Percentiles rank a stretch among this genome's conserved stretches.
Conservation (phyloP, 1,139 yeast species). For the Yamadazyma friedrichii region DNA sequence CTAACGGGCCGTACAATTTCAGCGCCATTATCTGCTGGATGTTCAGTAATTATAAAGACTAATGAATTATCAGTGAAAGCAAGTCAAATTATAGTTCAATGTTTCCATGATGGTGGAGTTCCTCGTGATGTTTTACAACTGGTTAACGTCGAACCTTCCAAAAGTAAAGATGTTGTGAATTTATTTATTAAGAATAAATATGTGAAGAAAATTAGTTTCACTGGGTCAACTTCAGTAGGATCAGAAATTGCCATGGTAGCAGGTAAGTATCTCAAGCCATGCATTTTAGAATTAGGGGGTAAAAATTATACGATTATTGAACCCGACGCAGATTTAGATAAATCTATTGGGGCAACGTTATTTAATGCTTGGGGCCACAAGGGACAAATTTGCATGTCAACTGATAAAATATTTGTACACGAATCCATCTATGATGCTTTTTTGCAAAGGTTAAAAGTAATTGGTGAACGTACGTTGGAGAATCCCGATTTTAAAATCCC, state of each 20-base stretch:
- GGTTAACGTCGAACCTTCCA: constrained; percentile 29
- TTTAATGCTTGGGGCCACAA: constrained; percentile 40
- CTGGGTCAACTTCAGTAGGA: constrained; percentile 45
- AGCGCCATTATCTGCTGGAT: constrained; percentile 51
- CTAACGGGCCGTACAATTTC: constrained; percentile 36
- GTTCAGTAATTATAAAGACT: constrained; percentile 44
- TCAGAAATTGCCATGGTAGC: constrained; percentile 30
- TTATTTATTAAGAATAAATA: constrained; percentile 23
- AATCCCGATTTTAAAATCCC: constrained; percentile 23
- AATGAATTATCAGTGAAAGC: constrained; percentile 36
- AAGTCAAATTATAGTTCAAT: constrained; percentile 29
- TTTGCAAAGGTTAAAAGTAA: constrained; percentile 19
- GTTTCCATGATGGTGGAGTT: constrained; percentile 38
- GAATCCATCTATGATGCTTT: constrained; percentile 30
- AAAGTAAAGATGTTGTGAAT: constrained; percentile 24
- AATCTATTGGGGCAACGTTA: constrained; percentile 28
- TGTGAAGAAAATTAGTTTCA: constrained; percentile 39
- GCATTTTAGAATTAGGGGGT: constrained; percentile 44
- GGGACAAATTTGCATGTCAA: constrained; percentile 50
- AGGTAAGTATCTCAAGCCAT: constrained; percentile 36
- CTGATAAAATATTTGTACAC: constrained; percentile 37
- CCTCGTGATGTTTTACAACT: constrained; percentile 35
- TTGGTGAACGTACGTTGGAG: constrained; percentile 16
- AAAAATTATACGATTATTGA: constrained; percentile 36
- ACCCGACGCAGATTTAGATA: constrained; percentile 30